A percentile compares a stretch with the other conserved stretches of the same genome.
These are phyloP conservation scores for Paxillus ammoniavirescens DNA, from an alignment of 768 basidiomycete species.

Conservation along the genomic window DNA sequence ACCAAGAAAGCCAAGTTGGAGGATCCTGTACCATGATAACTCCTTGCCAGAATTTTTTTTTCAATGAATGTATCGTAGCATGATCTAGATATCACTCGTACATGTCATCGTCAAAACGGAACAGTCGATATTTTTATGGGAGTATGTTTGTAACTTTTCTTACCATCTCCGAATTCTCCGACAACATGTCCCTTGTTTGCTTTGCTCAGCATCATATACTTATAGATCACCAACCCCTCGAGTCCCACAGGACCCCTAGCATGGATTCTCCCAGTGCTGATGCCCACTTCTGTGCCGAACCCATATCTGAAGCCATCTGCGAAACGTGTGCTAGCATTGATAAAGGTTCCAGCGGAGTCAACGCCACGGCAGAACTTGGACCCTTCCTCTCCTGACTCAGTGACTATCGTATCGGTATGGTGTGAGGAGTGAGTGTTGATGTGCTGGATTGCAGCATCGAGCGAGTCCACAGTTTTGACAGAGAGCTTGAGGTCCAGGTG, in stretches of 20 bases:
- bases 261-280: conserved; percentile 95
- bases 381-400: conserved; percentile 66
- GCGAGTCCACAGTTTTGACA: conserved; percentile 70
- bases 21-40: conserved; percentile 22
- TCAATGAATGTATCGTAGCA: background rate
- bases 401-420: conserved; percentile 93
- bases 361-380: conserved; percentile 82
- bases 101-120: conserved; percentile 21
- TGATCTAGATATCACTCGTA: background rate
- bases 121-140: conserved; percentile 18
- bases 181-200: conserved; percentile 77
- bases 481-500: conserved; percentile 86
- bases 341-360: conserved; percentile 88
- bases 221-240: conserved; percentile 93
- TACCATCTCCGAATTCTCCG: conserved; percentile 77
- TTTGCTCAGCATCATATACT: conserved; percentile 86
- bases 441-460: conserved; percentile 74
- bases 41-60: background rate
- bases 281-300: conserved; percentile 97
- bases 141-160: conserved; percentile 73
- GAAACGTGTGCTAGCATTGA: conserved; percentile 95
- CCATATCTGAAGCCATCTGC: conserved; percentile 97
- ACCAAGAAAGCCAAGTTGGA: conserved; percentile 68
- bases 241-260: conserved; percentile 95
- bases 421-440: conserved; percentile 94